phyloP scores from a whole-genome alignment of 495 filamentous ascomycete genomes.

The Aspergillus asperescens region DNA sequence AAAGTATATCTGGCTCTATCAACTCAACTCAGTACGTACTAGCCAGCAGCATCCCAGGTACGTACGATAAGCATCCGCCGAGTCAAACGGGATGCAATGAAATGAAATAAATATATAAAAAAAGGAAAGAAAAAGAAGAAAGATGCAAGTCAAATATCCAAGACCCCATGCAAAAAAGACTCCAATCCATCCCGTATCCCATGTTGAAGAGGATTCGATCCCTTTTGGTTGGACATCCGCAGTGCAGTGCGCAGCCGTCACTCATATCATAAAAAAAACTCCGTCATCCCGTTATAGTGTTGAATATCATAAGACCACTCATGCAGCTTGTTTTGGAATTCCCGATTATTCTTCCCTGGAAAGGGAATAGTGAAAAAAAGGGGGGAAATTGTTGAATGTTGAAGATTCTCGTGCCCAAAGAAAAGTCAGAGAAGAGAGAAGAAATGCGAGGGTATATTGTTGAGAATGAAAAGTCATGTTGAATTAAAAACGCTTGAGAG shows the following conservation, averaged over 20 bases:
- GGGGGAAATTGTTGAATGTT: constrained; percentile 37
- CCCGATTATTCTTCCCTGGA: not conserved
- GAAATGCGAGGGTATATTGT: constrained; percentile 27
- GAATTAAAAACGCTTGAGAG: constrained; percentile 39
- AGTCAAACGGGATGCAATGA: not conserved
- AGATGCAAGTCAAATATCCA: constrained; percentile 11
- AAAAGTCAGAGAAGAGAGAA: constrained; percentile 20
- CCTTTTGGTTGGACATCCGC: constrained; percentile 14
- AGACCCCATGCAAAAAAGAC: constrained; percentile 17
- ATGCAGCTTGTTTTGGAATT: not conserved
- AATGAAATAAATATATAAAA: constrained; percentile 4
- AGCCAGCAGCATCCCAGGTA: too few species aligned
- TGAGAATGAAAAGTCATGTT: constrained; percentile 41
- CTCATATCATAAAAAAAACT: constrained; percentile 17
- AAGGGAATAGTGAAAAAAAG: constrained; percentile 5
- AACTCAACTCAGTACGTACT: not conserved
- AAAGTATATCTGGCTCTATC: constrained; percentile 1
- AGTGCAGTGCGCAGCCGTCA: not conserved
- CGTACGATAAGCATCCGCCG: not conserved
- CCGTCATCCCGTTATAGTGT: constrained; percentile 17
- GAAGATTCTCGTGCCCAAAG: constrained; percentile 20
- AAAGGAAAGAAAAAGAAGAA: constrained; percentile 7
- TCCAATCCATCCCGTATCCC: constrained; percentile 20
- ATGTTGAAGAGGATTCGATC: constrained; percentile 29
- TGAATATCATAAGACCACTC: constrained; percentile 20